Percentiles rank a stretch among this genome's conserved stretches.
These are phyloP conservation scores for Coemansia sp. DNA, from an alignment of 192 early-diverging fungal species.

Conservation along the genomic window DNA sequence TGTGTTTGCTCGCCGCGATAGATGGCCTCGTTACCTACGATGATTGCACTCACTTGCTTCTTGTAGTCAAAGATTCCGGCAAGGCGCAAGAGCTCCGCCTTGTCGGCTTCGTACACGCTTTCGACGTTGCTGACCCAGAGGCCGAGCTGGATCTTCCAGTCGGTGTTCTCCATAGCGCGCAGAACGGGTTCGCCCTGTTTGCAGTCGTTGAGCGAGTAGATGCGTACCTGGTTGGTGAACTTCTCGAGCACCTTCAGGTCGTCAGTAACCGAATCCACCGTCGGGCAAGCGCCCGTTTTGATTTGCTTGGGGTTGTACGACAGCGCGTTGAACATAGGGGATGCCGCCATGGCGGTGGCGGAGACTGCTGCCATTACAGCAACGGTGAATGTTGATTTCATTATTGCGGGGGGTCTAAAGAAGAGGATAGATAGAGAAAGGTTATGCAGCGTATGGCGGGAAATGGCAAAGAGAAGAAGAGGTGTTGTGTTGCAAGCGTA, in stretches of 20 bases:
- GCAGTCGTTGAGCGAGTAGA: slow-evolving; percentile 69
- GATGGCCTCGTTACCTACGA: slow-evolving; percentile 67
- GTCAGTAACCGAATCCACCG: slow-evolving; percentile 59
- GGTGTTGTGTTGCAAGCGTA: not conserved
- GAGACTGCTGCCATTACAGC: slow-evolving; percentile 29
- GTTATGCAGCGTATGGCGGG: not conserved
- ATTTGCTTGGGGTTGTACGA: slow-evolving; percentile 63
- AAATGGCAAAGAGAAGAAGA: not conserved
- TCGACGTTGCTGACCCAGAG: slow-evolving; percentile 66
- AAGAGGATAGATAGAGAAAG: not conserved
- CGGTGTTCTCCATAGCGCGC: slow-evolving; percentile 62
- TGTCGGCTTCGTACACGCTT: slow-evolving; percentile 43
- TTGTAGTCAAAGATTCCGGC: slow-evolving; percentile 49
- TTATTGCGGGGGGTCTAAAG: slow-evolving; percentile 5
- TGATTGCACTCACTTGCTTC: slow-evolving; percentile 58
- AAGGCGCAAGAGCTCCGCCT: slow-evolving; percentile 42
- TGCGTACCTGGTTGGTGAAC: slow-evolving; percentile 61
- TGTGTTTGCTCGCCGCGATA: slow-evolving; percentile 60
- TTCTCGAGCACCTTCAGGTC: slow-evolving; percentile 62
- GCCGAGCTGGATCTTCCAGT: slow-evolving; percentile 64
- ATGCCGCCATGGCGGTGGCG: slow-evolving; percentile 17
- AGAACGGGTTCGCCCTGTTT: slow-evolving; percentile 63
- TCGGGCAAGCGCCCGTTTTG: slow-evolving; percentile 63
- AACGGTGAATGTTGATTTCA: slow-evolving; percentile 37
- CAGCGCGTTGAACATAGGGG: slow-evolving; percentile 57